Evolutionary conservation across 345 rosid species (phyloP).

Genomic region (Salix suchowensis): DNA sequence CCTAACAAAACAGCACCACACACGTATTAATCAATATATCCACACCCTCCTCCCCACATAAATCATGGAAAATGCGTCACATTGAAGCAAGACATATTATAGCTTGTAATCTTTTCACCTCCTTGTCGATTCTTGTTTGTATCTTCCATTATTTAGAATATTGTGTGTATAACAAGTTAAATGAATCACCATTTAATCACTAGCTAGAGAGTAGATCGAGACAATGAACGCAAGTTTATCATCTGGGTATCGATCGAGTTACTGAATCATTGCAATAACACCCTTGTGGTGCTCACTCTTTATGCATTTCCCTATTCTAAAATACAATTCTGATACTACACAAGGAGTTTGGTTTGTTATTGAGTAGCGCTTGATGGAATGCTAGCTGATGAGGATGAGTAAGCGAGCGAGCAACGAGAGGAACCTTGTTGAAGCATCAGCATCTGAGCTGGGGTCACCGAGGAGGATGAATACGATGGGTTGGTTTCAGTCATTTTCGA

Average conservation of each 20-base stretch:
- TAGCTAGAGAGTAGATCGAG: neutral
- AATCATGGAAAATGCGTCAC: neutral
- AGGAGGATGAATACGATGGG: constrained; percentile 29
- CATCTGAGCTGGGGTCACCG: constrained; percentile 49
- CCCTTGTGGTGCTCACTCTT: neutral
- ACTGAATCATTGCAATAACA: neutral
- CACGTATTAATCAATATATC: neutral
- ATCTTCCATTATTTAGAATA: neutral
- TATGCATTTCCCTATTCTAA: neutral
- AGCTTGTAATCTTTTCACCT: neutral
- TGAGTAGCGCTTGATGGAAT: constrained; percentile 14
- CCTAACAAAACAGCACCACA: neutral
- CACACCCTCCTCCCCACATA: neutral
- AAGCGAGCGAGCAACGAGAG: constrained; percentile 37
- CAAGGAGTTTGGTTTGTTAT: neutral
- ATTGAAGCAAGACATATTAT: neutral
- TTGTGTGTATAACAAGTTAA: neutral
- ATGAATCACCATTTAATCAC: neutral
- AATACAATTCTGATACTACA: neutral
- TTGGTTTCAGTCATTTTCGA: constrained; percentile 19
- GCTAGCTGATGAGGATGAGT: constrained; percentile 43
- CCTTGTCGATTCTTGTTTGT: too few species aligned
- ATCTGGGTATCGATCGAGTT: neutral
- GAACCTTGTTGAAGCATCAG: constrained; percentile 35
- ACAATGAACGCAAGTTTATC: neutral